Evolutionary conservation across 2,329 filamentous ascomycete species (phyloP).

Genomic region (Colletotrichum sp.): DNA sequence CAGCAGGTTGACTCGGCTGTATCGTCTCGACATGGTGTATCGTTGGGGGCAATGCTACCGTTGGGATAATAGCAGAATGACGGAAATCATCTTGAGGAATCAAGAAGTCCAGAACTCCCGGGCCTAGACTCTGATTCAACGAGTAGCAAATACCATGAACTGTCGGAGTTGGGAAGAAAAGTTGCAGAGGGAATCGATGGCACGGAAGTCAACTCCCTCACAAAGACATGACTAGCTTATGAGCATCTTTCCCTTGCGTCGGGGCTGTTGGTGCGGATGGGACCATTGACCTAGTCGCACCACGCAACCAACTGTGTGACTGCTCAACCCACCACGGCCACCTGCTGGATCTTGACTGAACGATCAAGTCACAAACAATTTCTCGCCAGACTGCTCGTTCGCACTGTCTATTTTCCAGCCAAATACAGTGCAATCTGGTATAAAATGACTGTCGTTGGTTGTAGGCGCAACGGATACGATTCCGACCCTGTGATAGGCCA

Average conservation of each 20-base stretch:
- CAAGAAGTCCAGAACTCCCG: accelerated
- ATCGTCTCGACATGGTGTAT: constrained; percentile 33
- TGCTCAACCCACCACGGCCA: not conserved
- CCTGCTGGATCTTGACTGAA: not conserved
- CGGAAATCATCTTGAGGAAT: not conserved
- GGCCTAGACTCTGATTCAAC: not conserved
- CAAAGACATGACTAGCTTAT: not conserved
- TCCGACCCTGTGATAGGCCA: not conserved
- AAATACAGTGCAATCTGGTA: not conserved
- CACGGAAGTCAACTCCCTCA: not conserved
- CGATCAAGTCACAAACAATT: accelerated
- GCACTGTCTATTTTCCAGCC: not conserved
- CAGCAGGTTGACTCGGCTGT: constrained; percentile 35
- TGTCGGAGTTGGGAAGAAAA: accelerated
- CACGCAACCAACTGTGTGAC: not conserved
- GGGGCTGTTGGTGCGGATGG: not conserved
- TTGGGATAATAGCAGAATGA: constrained; percentile 35
- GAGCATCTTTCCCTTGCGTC: not conserved
- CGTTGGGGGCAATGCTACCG: constrained; percentile 29
- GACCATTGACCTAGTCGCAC: too few relatives aligned
- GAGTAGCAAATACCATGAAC: not conserved
- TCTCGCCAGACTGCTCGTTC: accelerated
- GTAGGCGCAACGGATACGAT: not conserved
- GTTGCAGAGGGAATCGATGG: accelerated
- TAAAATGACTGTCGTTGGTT: not conserved